Evolutionary conservation across 2,329 filamentous ascomycete genomes (phyloP).

Genomic region (Thelonectria discophora): DNA sequence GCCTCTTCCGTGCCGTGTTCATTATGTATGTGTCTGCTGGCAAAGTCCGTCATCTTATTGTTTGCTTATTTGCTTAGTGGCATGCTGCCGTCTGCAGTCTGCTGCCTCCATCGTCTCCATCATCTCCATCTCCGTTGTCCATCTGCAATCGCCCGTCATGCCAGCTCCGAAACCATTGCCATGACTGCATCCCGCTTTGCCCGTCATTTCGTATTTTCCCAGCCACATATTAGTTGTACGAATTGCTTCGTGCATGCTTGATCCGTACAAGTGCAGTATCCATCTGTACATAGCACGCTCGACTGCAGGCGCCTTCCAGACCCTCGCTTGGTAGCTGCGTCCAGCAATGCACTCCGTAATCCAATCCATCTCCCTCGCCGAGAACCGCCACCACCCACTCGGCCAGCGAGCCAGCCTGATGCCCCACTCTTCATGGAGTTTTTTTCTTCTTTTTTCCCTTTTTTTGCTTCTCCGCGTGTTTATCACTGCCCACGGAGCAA

Average conservation of each 20-base stretch:
- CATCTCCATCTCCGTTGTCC: neutral
- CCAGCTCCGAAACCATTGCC: neutral
- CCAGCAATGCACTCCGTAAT: slow-evolving; percentile 14
- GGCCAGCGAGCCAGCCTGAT: neutral
- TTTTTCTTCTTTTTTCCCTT: neutral
- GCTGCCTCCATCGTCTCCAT: neutral
- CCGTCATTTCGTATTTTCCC: neutral
- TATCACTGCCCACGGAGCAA: neutral
- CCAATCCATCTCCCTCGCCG: neutral
- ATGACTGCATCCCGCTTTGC: neutral
- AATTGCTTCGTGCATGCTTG: slow-evolving; percentile 1
- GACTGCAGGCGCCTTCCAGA: slow-evolving; percentile 1
- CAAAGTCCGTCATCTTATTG: neutral
- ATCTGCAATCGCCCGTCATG: slow-evolving; percentile 30
- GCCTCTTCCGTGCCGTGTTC: neutral
- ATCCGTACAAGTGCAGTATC: slow-evolving; percentile 1
- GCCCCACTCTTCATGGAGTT: slow-evolving; percentile 3
- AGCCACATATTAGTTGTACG: slow-evolving; percentile 17
- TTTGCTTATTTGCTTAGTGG: slow-evolving; percentile 3
- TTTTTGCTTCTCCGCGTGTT: neutral
- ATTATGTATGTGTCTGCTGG: neutral
- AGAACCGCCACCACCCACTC: neutral
- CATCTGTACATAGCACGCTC: no score
- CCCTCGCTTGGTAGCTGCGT: slow-evolving; percentile 9
- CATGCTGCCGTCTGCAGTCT: neutral